Evolutionary conservation across 129 eudicot species (phyloP).

Genomic region (Artemisia tridentata): DNA sequence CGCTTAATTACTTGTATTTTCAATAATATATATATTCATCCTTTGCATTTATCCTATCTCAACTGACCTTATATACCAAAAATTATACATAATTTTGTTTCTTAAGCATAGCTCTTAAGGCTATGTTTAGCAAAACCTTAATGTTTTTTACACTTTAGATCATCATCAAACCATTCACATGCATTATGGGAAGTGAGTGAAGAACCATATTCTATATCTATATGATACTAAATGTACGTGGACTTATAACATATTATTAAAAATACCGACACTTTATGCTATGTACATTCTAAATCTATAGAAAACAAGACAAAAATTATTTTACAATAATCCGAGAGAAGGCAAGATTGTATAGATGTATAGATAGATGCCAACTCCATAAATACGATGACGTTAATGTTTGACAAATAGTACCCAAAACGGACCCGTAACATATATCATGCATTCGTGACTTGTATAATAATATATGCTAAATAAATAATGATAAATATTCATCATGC

Average conservation of each 20-base stretch:
- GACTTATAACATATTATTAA: neutral
- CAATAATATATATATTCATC: too few species aligned
- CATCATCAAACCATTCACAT: neutral
- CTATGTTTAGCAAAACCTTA: too few species aligned
- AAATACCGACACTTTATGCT: neutral
- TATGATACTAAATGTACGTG: too few species aligned
- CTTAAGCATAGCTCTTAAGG: too few species aligned
- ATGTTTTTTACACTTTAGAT: too few species aligned
- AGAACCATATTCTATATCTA: neutral
- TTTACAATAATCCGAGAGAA: neutral
- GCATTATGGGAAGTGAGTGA: neutral
- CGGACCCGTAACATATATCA: slow-evolving; percentile 6
- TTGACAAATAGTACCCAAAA: slow-evolving; percentile 12
- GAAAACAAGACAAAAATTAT: too few species aligned
- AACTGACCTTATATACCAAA: too few species aligned
- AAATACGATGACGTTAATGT: neutral
- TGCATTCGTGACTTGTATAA: neutral
- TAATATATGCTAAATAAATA: neutral
- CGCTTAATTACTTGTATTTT: too few species aligned
- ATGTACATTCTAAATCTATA: neutral
- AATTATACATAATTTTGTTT: too few species aligned
- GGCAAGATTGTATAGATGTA: neutral
- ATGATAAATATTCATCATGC: too few species aligned
- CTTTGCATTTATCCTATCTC: too few species aligned
- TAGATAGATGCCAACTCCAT: neutral